Evolutionary conservation across 331 rosid species (phyloP).

Genomic region (Malus hybrid): DNA sequence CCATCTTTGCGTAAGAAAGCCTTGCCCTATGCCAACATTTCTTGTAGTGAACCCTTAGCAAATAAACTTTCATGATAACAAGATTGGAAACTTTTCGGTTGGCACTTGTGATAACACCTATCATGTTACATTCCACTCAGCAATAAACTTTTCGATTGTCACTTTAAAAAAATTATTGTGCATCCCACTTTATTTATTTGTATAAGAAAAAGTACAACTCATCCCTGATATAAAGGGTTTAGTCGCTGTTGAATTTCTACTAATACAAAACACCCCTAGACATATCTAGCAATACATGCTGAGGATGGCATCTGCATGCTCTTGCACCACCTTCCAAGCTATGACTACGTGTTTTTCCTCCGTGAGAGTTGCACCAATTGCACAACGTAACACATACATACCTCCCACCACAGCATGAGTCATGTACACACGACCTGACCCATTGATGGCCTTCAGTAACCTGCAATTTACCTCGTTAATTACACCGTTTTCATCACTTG

Average conservation of each 20-base stretch:
- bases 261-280: neutral
- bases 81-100: no score
- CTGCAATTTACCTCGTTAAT: slow-evolving; percentile 6
- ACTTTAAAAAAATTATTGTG: neutral
- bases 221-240: neutral
- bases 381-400: slow-evolving; percentile 12
- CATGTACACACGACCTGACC: slow-evolving; percentile 12
- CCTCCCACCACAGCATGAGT: slow-evolving; percentile 9
- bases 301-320: slow-evolving; percentile 10
- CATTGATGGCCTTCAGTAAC: slow-evolving; percentile 21
- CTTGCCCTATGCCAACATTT: no score
- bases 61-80: no score
- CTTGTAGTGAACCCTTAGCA: no score
- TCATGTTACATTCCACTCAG: neutral
- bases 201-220: neutral
- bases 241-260: neutral
- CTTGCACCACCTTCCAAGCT: slow-evolving; percentile 21
- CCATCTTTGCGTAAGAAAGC: no score
- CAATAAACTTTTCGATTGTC: neutral
- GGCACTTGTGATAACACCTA: neutral
- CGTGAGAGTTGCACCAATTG: slow-evolving; percentile 13
- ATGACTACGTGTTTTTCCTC: slow-evolving; percentile 14
- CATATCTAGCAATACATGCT: neutral
- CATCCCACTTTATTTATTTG: neutral
- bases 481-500: neutral